Conservation (phyloP, 768 basidiomycete species). For the Mycena epipterygia region DNA sequence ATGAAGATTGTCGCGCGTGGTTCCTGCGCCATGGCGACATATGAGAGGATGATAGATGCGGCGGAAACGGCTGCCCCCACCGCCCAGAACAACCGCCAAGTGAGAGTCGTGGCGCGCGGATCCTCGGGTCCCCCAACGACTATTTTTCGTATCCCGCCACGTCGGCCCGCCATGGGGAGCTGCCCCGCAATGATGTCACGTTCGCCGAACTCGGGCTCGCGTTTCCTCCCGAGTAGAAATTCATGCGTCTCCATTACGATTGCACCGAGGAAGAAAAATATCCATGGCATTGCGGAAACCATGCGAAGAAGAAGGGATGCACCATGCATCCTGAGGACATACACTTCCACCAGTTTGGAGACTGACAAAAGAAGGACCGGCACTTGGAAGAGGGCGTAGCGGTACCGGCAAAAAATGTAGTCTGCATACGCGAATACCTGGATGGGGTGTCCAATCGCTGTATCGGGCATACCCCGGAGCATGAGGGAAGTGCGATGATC, state of each 20-base stretch:
- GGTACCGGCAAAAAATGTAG: not conserved
- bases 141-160: not conserved
- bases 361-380: not conserved
- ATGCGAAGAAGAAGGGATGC: not conserved
- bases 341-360: not conserved
- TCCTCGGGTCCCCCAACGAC: not conserved
- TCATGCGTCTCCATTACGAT: not conserved
- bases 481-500: not conserved
- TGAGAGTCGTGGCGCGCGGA: not conserved
- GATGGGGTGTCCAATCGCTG: not conserved
- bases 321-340: not conserved
- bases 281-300: not conserved
- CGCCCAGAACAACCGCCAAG: not conserved
- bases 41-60: not conserved
- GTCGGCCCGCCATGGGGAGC: not conserved
- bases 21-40: not conserved
- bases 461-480: not conserved
- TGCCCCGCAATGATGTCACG: not conserved
- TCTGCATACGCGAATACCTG: not conserved
- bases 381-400: not conserved
- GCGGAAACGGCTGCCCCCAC: not conserved
- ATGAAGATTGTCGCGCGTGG: conserved; percentile 12
- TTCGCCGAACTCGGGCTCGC: not conserved
- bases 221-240: not conserved
- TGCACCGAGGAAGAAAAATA: not conserved